Evolutionary conservation across 345 rosid genomes (phyloP).

Genomic region (Citrus hindsii): DNA sequence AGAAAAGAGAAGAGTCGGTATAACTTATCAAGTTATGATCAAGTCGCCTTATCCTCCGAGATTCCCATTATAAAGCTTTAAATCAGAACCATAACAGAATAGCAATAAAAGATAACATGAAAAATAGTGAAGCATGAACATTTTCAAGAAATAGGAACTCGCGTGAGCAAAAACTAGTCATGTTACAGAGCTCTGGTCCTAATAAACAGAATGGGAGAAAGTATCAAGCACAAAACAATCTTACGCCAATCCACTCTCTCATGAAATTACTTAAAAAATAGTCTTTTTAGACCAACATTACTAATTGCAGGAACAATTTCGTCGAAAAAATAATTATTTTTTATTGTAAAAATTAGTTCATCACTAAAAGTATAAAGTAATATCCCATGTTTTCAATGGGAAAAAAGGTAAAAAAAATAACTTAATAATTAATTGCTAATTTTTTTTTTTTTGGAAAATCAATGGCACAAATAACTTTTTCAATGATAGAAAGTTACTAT

Average conservation of each 20-base stretch:
- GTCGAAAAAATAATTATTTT: no score
- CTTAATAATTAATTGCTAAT: no score
- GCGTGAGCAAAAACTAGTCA: slow-evolving; percentile 68
- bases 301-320: no score
- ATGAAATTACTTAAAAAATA: slow-evolving; percentile 35
- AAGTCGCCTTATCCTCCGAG: background rate
- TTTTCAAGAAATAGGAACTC: slow-evolving; percentile 27
- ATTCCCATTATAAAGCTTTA: background rate
- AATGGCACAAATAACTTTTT: no score
- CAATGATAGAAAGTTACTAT: no score
- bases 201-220: slow-evolving; percentile 52
- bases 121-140: background rate
- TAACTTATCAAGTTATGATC: no score
- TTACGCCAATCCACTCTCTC: slow-evolving; percentile 55
- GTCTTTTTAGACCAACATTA: no score
- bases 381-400: no score
- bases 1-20: background rate
- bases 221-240: slow-evolving; percentile 39
- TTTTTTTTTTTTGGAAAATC: no score
- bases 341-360: no score
- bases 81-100: background rate
- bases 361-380: no score
- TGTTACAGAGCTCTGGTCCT: slow-evolving; percentile 56
- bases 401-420: no score
- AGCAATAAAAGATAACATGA: background rate